A percentile compares a stretch with the other conserved stretches of the same genome.
Evolutionary conservation across 2,329 filamentous ascomycete genomes (phyloP).

Genomic region (Didymosphaeria variabile): DNA sequence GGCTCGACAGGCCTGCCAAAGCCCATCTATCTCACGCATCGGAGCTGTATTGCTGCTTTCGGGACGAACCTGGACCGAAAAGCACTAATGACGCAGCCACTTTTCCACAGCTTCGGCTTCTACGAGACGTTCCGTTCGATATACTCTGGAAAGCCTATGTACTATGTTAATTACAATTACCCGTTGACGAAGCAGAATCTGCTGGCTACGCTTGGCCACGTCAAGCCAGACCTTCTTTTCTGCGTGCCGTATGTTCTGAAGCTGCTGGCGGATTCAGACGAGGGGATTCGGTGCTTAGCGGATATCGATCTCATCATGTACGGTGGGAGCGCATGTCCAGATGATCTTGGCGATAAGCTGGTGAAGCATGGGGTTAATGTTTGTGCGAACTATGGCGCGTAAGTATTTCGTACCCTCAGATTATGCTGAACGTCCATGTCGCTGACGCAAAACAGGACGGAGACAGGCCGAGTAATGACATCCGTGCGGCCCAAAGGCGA

Average conservation of each 20-base stretch:
- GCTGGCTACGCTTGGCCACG: conserved; percentile 22
- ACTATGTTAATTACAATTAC: conserved; percentile 33
- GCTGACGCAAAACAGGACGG: conserved; percentile 57
- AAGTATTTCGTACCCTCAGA: conserved; percentile 44
- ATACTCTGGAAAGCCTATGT: conserved; percentile 36
- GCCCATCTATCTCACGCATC: conserved; percentile 68
- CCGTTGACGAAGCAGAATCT: conserved; percentile 33
- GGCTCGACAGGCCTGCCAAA: conserved; percentile 71
- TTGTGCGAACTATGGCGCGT: conserved; percentile 66
- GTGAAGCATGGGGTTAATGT: conserved; percentile 64
- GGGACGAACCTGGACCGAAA: conserved; percentile 29
- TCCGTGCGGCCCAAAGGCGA: conserved; percentile 64
- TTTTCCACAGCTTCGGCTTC: conserved; percentile 38
- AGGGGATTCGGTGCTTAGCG: conserved; percentile 60
- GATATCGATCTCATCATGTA: conserved; percentile 64
- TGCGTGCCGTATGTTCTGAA: conserved; percentile 72
- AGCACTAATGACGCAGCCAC: conserved; percentile 34
- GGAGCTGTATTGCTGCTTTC: conserved; percentile 33
- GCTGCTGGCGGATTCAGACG: conserved; percentile 66
- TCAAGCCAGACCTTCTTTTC: conserved; percentile 63
- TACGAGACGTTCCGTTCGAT: conserved; percentile 36
- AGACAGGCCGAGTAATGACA: conserved; percentile 70
- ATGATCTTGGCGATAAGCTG: conserved; percentile 65
- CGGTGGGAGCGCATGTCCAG: conserved; percentile 67
- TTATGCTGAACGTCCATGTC: not conserved